Conservation (phyloP, 2,329 filamentous ascomycete species). For the Gliomastix tumulicola region DNA sequence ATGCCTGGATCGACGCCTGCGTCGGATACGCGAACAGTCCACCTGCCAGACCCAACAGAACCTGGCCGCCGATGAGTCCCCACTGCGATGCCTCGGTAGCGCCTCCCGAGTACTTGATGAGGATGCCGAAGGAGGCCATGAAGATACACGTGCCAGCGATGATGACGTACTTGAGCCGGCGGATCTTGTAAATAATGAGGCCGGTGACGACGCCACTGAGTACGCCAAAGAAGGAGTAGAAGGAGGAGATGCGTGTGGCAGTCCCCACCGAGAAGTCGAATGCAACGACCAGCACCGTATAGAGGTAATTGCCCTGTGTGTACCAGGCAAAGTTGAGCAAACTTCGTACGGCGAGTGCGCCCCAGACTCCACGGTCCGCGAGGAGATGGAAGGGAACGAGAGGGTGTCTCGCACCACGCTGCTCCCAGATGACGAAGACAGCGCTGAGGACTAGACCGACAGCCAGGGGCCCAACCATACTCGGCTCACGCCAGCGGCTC, state of each 20-base stretch:
- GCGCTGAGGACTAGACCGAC: constrained; percentile 42
- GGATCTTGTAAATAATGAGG: constrained; percentile 41
- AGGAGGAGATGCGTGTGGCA: constrained; percentile 48
- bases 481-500: constrained; percentile 40
- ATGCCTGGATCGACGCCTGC: constrained; percentile 30
- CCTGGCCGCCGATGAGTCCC: constrained; percentile 48
- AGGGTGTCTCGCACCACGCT: constrained; percentile 35
- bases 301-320: constrained; percentile 53
- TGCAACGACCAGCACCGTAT: constrained; percentile 49
- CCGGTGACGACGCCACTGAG: constrained; percentile 45
- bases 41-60: constrained; percentile 50
- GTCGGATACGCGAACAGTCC: constrained; percentile 45
- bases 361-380: constrained; percentile 55
- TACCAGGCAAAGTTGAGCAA: constrained; percentile 47
- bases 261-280: constrained; percentile 48
- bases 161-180: constrained; percentile 52
- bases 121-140: constrained; percentile 46
- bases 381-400: constrained; percentile 52
- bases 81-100: constrained; percentile 27
- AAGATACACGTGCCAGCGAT: constrained; percentile 48
- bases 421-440: constrained; percentile 47
- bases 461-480: constrained; percentile 42
- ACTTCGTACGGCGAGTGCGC: constrained; percentile 45
- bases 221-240: constrained; percentile 48
- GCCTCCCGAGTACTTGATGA: constrained; percentile 49